Evolutionary conservation across 176 grass and related monocot genomes (phyloP), one percentile per base, ranked within the genome.

Genomic region (Carex parvula): DNA sequence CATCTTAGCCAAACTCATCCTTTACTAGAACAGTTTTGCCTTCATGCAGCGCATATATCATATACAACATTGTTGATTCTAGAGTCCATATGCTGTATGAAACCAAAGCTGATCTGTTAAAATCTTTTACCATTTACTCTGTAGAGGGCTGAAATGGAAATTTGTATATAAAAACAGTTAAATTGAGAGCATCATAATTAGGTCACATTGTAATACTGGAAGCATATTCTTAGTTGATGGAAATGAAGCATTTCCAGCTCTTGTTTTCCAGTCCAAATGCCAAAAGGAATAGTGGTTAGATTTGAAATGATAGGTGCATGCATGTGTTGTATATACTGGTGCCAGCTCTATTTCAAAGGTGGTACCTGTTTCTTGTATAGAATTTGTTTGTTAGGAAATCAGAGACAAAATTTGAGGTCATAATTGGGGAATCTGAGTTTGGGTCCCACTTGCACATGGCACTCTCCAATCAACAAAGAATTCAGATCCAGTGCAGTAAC

Each of bases 261-360:
- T 77, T 16, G 18, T 77, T 77, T 77, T 77, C 6, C 21, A 75
- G 41, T n/a, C 20, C 42, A 75, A 52, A 75, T 53, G 70, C 46
- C 70, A 74, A 53, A 29, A 17, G 20, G 1, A 21, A 5, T 2
- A 21, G 70, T 75, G 44, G 70, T 75, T 75, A 21, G 70, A 13
- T 75, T 2, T 75, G 70, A 75, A 75, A 6, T 39, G 37, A 39
- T 39, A 75, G 20, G 46, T 75, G 70, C 70, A 75, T 54, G 44
- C 70, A 75, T 75, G 70, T 75, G 70, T 75, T 73, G 42, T 73
- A 5, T 73, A 50, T 4, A 73, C 5, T 13, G 46, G 70, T 74
- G 70, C 70, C 70, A 74, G 70, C 70, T 74, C 70, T 52, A 5
- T 35, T 39, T 39, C 4, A 39, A 42, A 73, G 69, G 69, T 53